Percentiles rank a stretch among this genome's conserved stretches.
Conservation (phyloP, 495 filamentous ascomycete species). For the Hypoxylon fragiforme region DNA sequence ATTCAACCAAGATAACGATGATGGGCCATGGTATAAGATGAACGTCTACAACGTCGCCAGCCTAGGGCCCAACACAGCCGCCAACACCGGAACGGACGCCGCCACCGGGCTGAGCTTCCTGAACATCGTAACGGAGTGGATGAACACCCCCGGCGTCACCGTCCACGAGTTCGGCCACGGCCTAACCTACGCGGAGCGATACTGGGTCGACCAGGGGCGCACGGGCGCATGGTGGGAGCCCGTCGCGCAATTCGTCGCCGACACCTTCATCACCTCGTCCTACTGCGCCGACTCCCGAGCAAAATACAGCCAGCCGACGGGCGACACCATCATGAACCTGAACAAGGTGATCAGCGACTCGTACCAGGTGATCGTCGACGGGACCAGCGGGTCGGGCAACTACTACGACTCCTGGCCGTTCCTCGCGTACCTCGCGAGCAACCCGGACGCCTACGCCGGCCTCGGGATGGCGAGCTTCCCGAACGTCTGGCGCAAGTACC, state of each 20-base stretch:
- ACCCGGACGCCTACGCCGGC: slow-evolving; percentile 46
- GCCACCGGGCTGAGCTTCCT: slow-evolving; percentile 43
- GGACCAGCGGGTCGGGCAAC: slow-evolving; percentile 39
- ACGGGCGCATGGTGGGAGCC: slow-evolving; percentile 55
- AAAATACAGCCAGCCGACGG: slow-evolving; percentile 36
- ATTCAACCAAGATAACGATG: slow-evolving; percentile 41
- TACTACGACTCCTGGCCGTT: slow-evolving; percentile 49
- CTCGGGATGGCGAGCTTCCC: slow-evolving; percentile 43
- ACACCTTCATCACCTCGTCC: slow-evolving; percentile 47
- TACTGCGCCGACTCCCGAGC: slow-evolving; percentile 38
- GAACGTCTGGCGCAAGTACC: slow-evolving; percentile 47
- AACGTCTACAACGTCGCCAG: slow-evolving; percentile 47
- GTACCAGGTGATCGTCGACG: slow-evolving; percentile 50
- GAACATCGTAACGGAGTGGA: slow-evolving; percentile 46
- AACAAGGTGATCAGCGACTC: slow-evolving; percentile 49
- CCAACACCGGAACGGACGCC: slow-evolving; percentile 43
- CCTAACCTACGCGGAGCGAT: slow-evolving; percentile 45
- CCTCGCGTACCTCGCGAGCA: slow-evolving; percentile 46
- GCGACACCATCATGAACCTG: slow-evolving; percentile 46
- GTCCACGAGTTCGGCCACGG: slow-evolving; percentile 54
- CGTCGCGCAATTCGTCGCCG: slow-evolving; percentile 50
- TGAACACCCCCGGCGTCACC: slow-evolving; percentile 42
- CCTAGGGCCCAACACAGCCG: slow-evolving; percentile 44
- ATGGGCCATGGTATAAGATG: slow-evolving; percentile 48
- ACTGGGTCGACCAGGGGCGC: slow-evolving; percentile 48